Conservation (phyloP, 306 rosid species). For the Citrullus amarus region DNA sequence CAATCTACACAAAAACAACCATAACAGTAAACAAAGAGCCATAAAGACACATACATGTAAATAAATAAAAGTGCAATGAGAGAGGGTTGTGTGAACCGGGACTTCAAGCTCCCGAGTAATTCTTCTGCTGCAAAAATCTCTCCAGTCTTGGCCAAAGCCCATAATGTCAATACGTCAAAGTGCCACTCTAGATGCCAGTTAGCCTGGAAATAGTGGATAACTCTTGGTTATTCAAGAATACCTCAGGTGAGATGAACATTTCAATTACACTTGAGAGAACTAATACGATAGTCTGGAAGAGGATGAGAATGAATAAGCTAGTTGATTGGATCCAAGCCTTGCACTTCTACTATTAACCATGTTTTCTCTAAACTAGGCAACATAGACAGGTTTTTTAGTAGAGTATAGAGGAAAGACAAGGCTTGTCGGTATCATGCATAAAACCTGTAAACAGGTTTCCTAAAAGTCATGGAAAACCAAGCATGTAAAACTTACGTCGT, state of each 20-base stretch:
- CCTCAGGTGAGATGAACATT: background rate
- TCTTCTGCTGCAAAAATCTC: constrained; percentile 49
- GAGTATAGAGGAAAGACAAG: background rate
- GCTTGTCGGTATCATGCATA: background rate
- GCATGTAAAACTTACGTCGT: background rate
- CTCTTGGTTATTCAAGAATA: constrained; percentile 1
- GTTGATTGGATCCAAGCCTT: background rate
- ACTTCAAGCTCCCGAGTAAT: constrained; percentile 49
- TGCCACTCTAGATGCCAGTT: constrained; percentile 83
- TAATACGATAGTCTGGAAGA: background rate
- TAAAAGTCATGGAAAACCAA: background rate
- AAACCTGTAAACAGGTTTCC: background rate
- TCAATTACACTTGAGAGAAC: background rate
- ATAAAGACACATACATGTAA: background rate
- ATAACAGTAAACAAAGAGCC: background rate
- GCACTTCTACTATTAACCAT: background rate
- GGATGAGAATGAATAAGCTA: background rate
- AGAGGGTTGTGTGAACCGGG: constrained; percentile 37
- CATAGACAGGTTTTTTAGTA: background rate
- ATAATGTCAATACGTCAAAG: constrained; percentile 43
- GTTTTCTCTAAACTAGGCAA: background rate
- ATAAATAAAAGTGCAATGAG: background rate
- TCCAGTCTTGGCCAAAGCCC: constrained; percentile 62
- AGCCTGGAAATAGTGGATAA: constrained; percentile 26
- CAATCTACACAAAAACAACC: constrained; percentile 29